Evolutionary conservation across 768 basidiomycete species (phyloP).

Genomic region (Xerocomellus intermedius): DNA sequence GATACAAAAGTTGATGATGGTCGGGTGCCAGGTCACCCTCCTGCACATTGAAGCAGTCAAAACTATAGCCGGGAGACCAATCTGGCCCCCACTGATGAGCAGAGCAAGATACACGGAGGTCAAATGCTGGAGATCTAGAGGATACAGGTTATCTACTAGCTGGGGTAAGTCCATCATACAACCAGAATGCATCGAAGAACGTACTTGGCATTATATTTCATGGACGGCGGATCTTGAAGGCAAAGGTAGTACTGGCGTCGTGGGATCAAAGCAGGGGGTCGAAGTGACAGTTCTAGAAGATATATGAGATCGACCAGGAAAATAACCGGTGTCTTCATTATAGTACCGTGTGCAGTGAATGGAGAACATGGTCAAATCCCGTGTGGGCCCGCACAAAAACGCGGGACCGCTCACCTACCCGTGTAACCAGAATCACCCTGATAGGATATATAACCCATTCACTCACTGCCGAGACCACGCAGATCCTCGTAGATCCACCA

Average conservation of each 20-base stretch:
- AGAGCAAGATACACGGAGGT: constrained; percentile 43
- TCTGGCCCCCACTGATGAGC: constrained; percentile 51
- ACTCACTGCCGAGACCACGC: constrained; percentile 9
- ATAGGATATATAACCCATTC: constrained; percentile 27
- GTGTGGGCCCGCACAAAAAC: constrained; percentile 4
- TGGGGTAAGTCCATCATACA: background rate
- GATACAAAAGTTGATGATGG: constrained; percentile 57
- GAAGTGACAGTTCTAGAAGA: background rate
- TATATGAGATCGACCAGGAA: background rate
- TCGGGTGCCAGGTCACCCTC: constrained; percentile 45
- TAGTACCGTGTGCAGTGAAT: constrained; percentile 4
- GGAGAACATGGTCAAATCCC: constrained; percentile 6
- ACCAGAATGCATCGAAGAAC: background rate
- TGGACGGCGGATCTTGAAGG: background rate
- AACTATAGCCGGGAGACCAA: constrained; percentile 50
- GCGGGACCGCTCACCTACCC: constrained; percentile 1
- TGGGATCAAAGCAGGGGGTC: background rate
- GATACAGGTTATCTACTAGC: constrained; percentile 4
- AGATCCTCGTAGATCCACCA: constrained; percentile 19
- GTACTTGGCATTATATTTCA: constrained; percentile 17
- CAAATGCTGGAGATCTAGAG: constrained; percentile 31
- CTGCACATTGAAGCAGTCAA: constrained; percentile 44
- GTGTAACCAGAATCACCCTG: constrained; percentile 13
- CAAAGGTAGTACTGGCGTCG: background rate
- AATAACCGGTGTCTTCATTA: constrained; percentile 3